Evolutionary conservation across 805 yeast genomes (phyloP).

Genomic region (Yamadazyma laniorum): DNA sequence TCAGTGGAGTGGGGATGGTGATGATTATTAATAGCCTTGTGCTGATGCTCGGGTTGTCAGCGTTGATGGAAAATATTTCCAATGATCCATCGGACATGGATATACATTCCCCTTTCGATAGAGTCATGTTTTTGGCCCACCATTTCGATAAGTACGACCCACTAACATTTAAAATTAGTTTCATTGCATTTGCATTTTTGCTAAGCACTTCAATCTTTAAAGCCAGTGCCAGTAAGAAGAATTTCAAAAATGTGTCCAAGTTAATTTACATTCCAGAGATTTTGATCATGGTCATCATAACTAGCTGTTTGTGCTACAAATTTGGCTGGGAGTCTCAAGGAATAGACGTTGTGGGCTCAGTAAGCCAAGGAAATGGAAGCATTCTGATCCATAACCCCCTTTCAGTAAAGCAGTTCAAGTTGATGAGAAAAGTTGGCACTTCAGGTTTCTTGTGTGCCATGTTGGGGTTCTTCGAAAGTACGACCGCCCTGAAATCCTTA

Average conservation of each 20-base stretch:
- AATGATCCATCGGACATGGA: slow-evolving; percentile 33
- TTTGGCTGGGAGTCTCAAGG: slow-evolving; percentile 53
- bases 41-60: slow-evolving; percentile 66
- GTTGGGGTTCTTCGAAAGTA: slow-evolving; percentile 88
- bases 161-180: slow-evolving; percentile 63
- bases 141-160: slow-evolving; percentile 50
- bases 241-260: slow-evolving; percentile 22
- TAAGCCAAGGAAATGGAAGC: slow-evolving; percentile 46
- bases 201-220: slow-evolving; percentile 20
- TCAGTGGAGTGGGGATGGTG: slow-evolving; percentile 44
- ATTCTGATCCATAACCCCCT: slow-evolving; percentile 59
- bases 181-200: slow-evolving; percentile 20
- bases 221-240: slow-evolving; percentile 23
- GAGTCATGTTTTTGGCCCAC: slow-evolving; percentile 53
- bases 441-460: slow-evolving; percentile 74
- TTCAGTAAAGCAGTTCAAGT: slow-evolving; percentile 43
- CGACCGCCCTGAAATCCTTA: slow-evolving; percentile 86
- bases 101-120: slow-evolving; percentile 64
- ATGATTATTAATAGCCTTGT: slow-evolving; percentile 62
- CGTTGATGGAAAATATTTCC: slow-evolving; percentile 38
- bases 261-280: slow-evolving; percentile 82
- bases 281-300: slow-evolving; percentile 62
- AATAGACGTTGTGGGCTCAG: slow-evolving; percentile 68
- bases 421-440: slow-evolving; percentile 59
- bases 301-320: slow-evolving; percentile 51